phyloP scores from a whole-genome alignment of 306 rosid species.

The Dalbergia oliveri region DNA sequence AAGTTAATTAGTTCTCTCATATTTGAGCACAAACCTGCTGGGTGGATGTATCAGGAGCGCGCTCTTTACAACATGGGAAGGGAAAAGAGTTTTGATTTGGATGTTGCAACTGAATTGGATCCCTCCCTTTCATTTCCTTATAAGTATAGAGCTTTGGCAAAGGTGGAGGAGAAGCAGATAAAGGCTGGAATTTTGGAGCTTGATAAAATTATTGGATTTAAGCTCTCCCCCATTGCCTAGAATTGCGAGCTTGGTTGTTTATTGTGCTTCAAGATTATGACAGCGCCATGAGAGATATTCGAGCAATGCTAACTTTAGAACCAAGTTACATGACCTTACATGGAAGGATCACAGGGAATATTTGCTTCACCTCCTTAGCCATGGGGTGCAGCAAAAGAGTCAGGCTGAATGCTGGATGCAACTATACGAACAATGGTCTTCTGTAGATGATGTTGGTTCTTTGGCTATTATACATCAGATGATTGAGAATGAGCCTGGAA shows the following conservation, averaged over 20 bases:
- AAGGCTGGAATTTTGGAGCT: conserved; percentile 68
- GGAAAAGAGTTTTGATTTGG: conserved; percentile 69
- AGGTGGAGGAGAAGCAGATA: conserved; percentile 68
- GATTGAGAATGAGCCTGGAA: conserved; percentile 70
- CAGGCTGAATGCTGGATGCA: conserved; percentile 88
- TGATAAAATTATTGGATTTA: conserved; percentile 68
- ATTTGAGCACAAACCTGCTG: conserved; percentile 64
- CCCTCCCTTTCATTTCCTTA: conserved; percentile 77
- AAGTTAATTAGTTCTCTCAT: conserved; percentile 69
- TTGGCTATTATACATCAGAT: conserved; percentile 79
- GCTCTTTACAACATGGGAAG: conserved; percentile 70
- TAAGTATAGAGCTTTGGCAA: conserved; percentile 62
- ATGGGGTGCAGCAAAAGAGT: conserved; percentile 52
- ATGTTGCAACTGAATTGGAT: conserved; percentile 71
- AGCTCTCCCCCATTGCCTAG: conserved; percentile 70
- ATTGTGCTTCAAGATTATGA: conserved; percentile 63
- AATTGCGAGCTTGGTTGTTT: conserved; percentile 73
- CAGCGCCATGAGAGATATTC: conserved; percentile 69
- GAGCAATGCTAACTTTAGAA: conserved; percentile 71
- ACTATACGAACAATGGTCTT: conserved; percentile 76
- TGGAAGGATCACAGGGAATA: conserved; percentile 60
- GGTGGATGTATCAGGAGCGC: conserved; percentile 91
- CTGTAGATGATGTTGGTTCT: conserved; percentile 79
- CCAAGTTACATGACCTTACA: conserved; percentile 66
- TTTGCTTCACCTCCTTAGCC: conserved; percentile 63